These are phyloP conservation scores for Aspergillus sp. DNA, from an alignment of 2,329 filamentous ascomycete species.

Conservation along the genomic window DNA sequence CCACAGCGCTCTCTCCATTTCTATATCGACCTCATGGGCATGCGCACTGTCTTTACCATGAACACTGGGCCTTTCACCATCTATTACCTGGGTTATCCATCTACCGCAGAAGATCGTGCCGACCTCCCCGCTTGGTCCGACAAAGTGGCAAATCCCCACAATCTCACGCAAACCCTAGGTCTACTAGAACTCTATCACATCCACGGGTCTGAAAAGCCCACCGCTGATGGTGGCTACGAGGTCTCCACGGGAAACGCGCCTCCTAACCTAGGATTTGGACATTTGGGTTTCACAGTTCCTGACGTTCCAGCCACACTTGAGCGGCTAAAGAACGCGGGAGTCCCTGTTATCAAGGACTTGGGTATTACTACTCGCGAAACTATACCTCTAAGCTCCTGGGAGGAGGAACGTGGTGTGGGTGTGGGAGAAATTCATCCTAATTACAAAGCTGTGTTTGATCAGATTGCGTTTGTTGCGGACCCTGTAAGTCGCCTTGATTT, in stretches of 20 bases:
- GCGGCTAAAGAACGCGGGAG: constrained; percentile 34
- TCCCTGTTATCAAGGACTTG: constrained; percentile 42
- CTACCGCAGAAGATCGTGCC: constrained; percentile 31
- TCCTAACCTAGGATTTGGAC: constrained; percentile 43
- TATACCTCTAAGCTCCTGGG: constrained; percentile 42
- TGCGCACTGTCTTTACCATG: constrained; percentile 46
- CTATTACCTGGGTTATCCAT: constrained; percentile 46
- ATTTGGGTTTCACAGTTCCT: constrained; percentile 46
- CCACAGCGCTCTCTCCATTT: constrained; percentile 41
- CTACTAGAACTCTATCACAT: constrained; percentile 44
- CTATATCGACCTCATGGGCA: constrained; percentile 45
- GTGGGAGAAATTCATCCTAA: constrained; percentile 38
- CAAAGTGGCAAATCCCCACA: constrained; percentile 30
- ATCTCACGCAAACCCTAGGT: constrained; percentile 37
- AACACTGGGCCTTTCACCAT: constrained; percentile 47
- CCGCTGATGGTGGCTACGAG: constrained; percentile 22
- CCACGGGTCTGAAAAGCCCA: constrained; percentile 38
- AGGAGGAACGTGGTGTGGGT: constrained; percentile 38
- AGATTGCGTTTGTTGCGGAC: constrained; percentile 46
- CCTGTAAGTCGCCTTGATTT: constrained; percentile 34
- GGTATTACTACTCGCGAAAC: constrained; percentile 32
- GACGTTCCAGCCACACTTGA: constrained; percentile 37
- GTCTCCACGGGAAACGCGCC: constrained; percentile 38
- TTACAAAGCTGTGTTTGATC: constrained; percentile 40
- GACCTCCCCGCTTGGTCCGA: constrained; percentile 36